These are phyloP conservation scores for Trametes punicea DNA, from an alignment of 768 basidiomycete species.

Conservation along the genomic window DNA sequence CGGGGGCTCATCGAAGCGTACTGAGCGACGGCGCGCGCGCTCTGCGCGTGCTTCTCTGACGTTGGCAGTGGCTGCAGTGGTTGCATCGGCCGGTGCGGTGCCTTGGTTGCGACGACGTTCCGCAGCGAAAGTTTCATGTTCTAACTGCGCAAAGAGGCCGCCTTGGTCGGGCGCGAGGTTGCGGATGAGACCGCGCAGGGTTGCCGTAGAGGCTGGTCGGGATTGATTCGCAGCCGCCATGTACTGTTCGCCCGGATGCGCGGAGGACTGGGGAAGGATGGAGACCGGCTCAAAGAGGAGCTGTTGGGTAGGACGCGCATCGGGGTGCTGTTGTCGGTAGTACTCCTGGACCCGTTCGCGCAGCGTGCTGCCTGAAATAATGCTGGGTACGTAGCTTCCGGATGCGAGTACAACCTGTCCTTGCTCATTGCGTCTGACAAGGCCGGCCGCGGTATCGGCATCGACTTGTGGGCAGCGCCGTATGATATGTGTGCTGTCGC, in stretches of 20 bases:
- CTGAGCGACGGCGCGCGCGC: background rate
- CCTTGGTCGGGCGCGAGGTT: background rate
- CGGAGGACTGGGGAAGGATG: background rate
- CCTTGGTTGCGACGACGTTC: too few relatives aligned
- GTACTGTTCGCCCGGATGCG: background rate
- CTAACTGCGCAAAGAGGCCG: background rate
- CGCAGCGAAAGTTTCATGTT: background rate
- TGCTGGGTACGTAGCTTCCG: slow-evolving; percentile 25
- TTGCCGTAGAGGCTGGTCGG: background rate
- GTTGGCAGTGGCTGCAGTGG: too few relatives aligned
- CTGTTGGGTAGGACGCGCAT: background rate
- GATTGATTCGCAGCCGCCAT: background rate
- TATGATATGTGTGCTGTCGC: slow-evolving; percentile 25
- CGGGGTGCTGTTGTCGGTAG: background rate
- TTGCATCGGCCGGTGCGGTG: too few relatives aligned
- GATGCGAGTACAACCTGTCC: slow-evolving; percentile 26
- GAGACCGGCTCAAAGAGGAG: background rate
- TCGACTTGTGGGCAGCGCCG: slow-evolving; percentile 23
- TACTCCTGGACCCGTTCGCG: slow-evolving; percentile 8
- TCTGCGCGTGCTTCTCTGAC: background rate
- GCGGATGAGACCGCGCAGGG: background rate
- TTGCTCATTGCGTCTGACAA: slow-evolving; percentile 24
- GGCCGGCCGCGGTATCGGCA: slow-evolving; percentile 10
- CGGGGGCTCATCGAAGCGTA: slow-evolving; percentile 1
- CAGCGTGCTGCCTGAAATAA: slow-evolving; percentile 2